phyloP scores from a whole-genome alignment of 208 protist species.

The Eutreptiella sp. region DNA sequence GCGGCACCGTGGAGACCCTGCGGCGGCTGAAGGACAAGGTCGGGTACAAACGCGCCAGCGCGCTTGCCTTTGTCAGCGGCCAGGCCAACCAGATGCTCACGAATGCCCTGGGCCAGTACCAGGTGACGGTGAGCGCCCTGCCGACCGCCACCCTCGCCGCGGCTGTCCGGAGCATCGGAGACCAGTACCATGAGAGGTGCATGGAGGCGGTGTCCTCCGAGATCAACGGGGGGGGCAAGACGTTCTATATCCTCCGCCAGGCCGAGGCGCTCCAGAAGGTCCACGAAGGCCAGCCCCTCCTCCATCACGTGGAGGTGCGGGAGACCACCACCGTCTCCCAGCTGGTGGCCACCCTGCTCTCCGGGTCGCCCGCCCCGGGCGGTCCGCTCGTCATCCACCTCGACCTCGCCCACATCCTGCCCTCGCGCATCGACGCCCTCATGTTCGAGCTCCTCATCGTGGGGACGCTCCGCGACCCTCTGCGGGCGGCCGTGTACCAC shows the following conservation, averaged over 20 bases:
- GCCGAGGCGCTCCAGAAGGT: background rate
- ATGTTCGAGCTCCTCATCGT: constrained; percentile 31
- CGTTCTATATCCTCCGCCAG: constrained; percentile 2
- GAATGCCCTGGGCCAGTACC: no score
- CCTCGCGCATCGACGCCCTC: background rate
- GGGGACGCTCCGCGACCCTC: constrained; percentile 3
- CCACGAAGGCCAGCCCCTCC: background rate
- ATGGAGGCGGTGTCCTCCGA: no score
- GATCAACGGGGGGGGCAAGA: constrained; percentile 14
- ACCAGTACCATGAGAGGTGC: no score
- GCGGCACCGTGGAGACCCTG: no score
- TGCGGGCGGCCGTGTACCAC: background rate
- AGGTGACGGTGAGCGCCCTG: no score
- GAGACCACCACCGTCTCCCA: background rate
- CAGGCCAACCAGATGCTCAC: no score
- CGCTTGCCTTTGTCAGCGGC: no score
- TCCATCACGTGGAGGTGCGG: background rate
- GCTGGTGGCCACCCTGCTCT: background rate
- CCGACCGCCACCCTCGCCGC: no score
- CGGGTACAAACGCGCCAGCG: no score
- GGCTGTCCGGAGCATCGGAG: no score
- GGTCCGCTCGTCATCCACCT: constrained; percentile 6
- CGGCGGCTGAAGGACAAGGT: no score
- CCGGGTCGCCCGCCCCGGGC: background rate
- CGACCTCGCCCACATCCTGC: constrained; percentile 14